Base-by-base conservation (phyloP, 225 moss, liverwort and hornwort species). In the Neckera pumila region DNA sequence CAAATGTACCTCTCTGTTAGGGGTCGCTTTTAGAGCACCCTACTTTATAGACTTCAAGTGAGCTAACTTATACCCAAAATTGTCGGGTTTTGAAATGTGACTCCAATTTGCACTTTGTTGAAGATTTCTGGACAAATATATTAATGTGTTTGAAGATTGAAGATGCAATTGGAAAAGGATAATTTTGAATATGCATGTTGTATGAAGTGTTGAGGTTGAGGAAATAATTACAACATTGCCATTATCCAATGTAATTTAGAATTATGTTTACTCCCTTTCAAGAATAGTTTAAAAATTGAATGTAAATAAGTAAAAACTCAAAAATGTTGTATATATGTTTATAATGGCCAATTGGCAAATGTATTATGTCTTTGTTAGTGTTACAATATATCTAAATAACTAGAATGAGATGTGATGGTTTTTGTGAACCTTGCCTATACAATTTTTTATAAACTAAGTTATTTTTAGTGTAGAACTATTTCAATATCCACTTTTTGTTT, bases 71-170 rank as follows among this genome's bases (percentile, higher is more conserved):
- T 76, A 5, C 0, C 9, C 3, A 8, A 22, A 53, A 22, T 34
- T 34, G 9, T 34, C 0, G 0, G 0, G 2, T 34, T 34, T 76
- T 0, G 2, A 76, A 23, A 36, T 22, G 8, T 21, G 0, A 34
- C 5, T 51, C 2, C 1, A 34, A 1, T 22, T 6, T 53, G 3
- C 1, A 53, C 3, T 36, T 71, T 76, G 20, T 36, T 0, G 0
- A 76, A 76, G 20, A 51, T 51, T 51, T 51, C 0, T 34, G 0
- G 5, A 53, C 8, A 76, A 51, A 34, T 2, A 7, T 22, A 2
- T 12, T 53, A 4, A 4, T 34, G 4, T 0, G 3, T 14, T 11
- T 17, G 6, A 51, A 76, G 76, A 21, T 21, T 0, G 0, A 34
- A 51, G 21, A 3, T 22, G 5, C 22, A 34, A 22, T 51, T 76